Conservation (phyloP, 768 basidiomycete genomes). For the Suillus placidus region DNA sequence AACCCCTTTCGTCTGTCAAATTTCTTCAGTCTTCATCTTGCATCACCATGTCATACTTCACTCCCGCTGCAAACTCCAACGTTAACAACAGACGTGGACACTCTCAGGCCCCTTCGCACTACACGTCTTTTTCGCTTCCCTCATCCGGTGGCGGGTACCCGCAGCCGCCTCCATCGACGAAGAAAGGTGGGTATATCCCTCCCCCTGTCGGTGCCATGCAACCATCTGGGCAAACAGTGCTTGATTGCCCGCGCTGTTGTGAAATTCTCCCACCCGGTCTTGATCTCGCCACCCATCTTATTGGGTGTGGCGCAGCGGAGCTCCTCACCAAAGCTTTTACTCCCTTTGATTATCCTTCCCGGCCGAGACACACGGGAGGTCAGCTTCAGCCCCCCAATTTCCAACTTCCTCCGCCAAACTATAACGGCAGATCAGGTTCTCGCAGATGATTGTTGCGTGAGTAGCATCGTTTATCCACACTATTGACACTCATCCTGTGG, state of each 20-base stretch:
- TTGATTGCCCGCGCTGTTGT: conserved; percentile 21
- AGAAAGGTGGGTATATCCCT: conserved; percentile 5
- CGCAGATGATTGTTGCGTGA: neutral
- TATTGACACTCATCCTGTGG: neutral
- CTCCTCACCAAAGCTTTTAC: conserved; percentile 18
- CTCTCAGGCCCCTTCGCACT: neutral
- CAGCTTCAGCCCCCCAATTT: neutral
- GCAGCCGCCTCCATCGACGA: neutral
- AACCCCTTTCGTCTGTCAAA: neutral
- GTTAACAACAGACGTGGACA: neutral
- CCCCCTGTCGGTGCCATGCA: conserved; percentile 2
- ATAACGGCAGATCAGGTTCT: conserved; percentile 2
- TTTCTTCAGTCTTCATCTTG: neutral
- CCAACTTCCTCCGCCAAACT: too few relatives aligned
- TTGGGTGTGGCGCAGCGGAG: conserved; percentile 18
- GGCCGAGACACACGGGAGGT: neutral
- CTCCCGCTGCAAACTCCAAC: neutral
- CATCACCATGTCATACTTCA: conserved; percentile 6
- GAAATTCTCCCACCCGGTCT: conserved; percentile 10
- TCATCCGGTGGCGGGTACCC: conserved; percentile 4
- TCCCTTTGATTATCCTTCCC: conserved; percentile 15
- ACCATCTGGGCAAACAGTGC: neutral
- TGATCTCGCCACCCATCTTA: conserved; percentile 15
- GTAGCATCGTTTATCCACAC: neutral
- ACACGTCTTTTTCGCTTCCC: neutral